Conservation (phyloP, 441 rosid species). For the Sinapis alba region DNA sequence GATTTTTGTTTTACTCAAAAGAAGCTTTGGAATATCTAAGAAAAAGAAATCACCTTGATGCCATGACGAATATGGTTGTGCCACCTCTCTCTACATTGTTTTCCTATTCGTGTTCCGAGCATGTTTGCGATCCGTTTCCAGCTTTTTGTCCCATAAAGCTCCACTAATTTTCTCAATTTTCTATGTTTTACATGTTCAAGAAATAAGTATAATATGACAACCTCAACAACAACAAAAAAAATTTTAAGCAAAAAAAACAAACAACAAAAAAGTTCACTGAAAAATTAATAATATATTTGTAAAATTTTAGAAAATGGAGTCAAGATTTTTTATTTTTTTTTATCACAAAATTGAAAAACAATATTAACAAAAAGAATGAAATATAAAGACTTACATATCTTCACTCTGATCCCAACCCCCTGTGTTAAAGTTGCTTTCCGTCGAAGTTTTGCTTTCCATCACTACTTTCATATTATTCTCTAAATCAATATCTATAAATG, state of each 20-base stretch:
- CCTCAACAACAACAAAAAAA: background rate
- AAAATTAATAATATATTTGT: background rate
- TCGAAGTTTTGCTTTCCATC: background rate
- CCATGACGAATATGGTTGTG: constrained; percentile 65
- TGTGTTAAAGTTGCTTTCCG: background rate
- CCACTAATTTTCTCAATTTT: constrained; percentile 36
- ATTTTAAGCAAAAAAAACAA: no score
- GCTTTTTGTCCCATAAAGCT: constrained; percentile 58
- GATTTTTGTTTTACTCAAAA: no score
- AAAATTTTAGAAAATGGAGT: background rate
- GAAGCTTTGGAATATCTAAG: background rate
- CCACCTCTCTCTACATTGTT: constrained; percentile 88
- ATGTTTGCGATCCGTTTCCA: constrained; percentile 70
- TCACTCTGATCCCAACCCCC: background rate
- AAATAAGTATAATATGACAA: background rate
- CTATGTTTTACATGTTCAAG: background rate
- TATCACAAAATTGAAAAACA: no score
- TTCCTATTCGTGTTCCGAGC: constrained; percentile 64
- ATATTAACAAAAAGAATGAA: background rate
- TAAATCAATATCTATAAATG: background rate
- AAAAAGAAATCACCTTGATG: constrained; percentile 53
- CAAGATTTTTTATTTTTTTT: background rate
- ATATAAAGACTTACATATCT: background rate
- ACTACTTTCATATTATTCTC: background rate
- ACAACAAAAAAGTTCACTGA: background rate